Evolutionary conservation across 1,139 yeast species (phyloP), one percentile per base, ranked within the genome.

Genomic region (Hyphopichia burtonii): DNA sequence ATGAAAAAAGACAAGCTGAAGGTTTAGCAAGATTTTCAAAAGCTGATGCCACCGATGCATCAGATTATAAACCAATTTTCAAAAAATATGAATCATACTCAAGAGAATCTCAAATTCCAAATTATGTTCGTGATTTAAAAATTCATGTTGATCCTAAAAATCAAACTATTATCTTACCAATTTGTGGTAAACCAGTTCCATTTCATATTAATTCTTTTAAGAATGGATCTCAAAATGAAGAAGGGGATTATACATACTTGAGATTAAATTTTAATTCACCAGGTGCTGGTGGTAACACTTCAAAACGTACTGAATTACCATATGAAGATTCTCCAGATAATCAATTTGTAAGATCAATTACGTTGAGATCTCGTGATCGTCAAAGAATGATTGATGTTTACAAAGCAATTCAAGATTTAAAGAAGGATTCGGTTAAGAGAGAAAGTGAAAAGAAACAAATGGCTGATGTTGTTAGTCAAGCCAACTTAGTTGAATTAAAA

Each of bases 181-280:
- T 93, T 47, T 82, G 86, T 55, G 99, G 99, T 47, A 80, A 99
- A 58, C 97, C 99, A 2, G 99, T 94, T 39, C 99, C 99, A 23
- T 91, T 93, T 74, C 99, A 93, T 62, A 90, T 93, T 55, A 89
- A 90, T 59, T 75, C 97, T 8, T 91, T 88, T 66, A 93, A 91
- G 61, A 91, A 89, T 62, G 98, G 97, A 39, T 86, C 96, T 19
- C 93, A 90, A 58, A 89, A 86, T 52, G 99, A 93, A 58, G 99
- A 94, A 69, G 98, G 98, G 37, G 98, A 91, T 52, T 90, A 79
- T 61, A 91, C 96, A 1, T 91, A 88, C 58, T 66, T 93, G 55
- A 81, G 99, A 64, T 76, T 93, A 56, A 93, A 93, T 63, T 90
- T 93, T 72, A 85, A 91, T 61, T 85, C 96, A 1, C 99, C 99